Evolutionary conservation across 2,329 filamentous ascomycete genomes (phyloP).

Genomic region (Epichloe hybrida): DNA sequence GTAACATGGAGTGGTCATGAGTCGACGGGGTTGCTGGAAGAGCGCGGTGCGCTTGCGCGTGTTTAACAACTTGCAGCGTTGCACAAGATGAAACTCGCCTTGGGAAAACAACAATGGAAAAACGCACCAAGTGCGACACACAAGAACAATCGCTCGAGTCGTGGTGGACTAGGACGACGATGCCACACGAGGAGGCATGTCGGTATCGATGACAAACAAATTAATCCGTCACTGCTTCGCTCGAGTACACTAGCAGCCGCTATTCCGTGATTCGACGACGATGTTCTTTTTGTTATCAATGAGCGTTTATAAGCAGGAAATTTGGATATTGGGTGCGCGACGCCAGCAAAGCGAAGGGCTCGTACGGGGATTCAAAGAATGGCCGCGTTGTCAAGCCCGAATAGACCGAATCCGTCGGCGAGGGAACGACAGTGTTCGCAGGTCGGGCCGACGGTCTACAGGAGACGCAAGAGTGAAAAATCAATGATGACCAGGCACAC

Average conservation of each 20-base stretch:
- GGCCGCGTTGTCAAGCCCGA: background rate
- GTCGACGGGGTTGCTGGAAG: background rate
- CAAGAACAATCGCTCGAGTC: background rate
- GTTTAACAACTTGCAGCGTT: too few relatives aligned
- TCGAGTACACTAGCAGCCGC: background rate
- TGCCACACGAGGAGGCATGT: conserved; percentile 4
- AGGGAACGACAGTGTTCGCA: background rate
- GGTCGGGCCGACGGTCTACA: background rate
- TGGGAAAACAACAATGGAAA: background rate
- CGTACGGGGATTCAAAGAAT: background rate
- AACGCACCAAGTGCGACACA: conserved; percentile 1
- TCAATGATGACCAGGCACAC: background rate
- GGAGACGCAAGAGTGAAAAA: background rate
- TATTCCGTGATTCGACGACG: too few relatives aligned
- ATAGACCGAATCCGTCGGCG: background rate
- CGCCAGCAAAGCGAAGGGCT: background rate
- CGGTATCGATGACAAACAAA: background rate
- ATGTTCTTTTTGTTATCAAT: background rate
- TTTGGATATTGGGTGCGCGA: background rate
- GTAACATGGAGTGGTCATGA: background rate
- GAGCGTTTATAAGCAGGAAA: too few relatives aligned
- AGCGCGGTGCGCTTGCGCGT: background rate
- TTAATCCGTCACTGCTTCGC: background rate
- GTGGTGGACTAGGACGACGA: background rate
- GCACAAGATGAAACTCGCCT: background rate